Percentiles rank a stretch among this genome's conserved stretches.
Evolutionary conservation across 495 filamentous ascomycete species (phyloP).

Genomic region (Hypoxylon fragiforme): DNA sequence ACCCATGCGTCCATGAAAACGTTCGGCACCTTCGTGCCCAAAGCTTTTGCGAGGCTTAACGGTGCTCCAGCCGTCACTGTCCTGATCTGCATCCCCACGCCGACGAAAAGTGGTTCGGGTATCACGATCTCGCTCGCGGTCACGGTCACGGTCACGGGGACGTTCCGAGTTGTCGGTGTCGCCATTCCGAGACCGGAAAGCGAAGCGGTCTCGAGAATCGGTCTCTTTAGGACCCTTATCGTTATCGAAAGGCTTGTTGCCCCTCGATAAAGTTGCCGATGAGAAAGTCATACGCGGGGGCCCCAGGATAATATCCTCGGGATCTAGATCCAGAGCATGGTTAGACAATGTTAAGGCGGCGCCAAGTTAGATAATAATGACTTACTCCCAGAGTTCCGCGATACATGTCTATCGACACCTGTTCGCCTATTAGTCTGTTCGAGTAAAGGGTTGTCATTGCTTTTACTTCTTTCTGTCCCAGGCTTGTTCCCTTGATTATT

Average conservation of each 20-base stretch:
- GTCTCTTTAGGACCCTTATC: slow-evolving; percentile 53
- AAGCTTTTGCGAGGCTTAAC: slow-evolving; percentile 69
- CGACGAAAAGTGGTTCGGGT: slow-evolving; percentile 52
- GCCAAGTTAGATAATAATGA: slow-evolving; percentile 14
- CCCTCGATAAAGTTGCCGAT: slow-evolving; percentile 69
- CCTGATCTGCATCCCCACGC: slow-evolving; percentile 57
- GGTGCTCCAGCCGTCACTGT: slow-evolving; percentile 61
- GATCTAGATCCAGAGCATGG: slow-evolving; percentile 46
- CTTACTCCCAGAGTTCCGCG: slow-evolving; percentile 58
- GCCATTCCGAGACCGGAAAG: slow-evolving; percentile 65
- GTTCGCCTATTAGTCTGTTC: slow-evolving; percentile 61
- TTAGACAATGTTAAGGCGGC: slow-evolving; percentile 21
- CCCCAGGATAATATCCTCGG: slow-evolving; percentile 85
- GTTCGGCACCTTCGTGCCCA: slow-evolving; percentile 63
- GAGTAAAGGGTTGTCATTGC: slow-evolving; percentile 45
- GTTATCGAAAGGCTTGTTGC: slow-evolving; percentile 52
- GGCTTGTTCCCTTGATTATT: slow-evolving; percentile 43
- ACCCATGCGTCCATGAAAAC: slow-evolving; percentile 62
- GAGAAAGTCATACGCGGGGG: slow-evolving; percentile 86
- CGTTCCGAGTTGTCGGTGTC: slow-evolving; percentile 64
- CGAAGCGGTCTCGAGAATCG: slow-evolving; percentile 66
- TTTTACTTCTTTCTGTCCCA: slow-evolving; percentile 47
- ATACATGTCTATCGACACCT: slow-evolving; percentile 63
- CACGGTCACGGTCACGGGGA: slow-evolving; percentile 44
- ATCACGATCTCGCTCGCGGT: slow-evolving; percentile 55